Percentiles rank a stretch among this genome's conserved stretches.
These are phyloP conservation scores for Elsinoe batatas DNA, from an alignment of 2,329 filamentous ascomycete genomes.

Conservation along the genomic window DNA sequence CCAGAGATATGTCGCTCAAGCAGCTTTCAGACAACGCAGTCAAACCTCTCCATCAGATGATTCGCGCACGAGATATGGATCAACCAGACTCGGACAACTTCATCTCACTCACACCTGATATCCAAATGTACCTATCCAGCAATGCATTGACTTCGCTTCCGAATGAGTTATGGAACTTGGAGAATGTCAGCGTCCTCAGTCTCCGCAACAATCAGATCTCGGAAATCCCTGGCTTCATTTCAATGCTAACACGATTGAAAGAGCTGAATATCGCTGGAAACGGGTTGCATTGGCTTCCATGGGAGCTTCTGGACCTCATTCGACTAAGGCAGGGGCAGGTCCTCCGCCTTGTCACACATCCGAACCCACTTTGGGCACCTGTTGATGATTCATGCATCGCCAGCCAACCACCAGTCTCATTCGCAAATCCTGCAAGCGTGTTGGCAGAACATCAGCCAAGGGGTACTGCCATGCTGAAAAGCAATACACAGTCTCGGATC, in stretches of 20 bases:
- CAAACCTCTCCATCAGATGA: constrained; percentile 40
- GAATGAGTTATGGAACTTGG: constrained; percentile 50
- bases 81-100: constrained; percentile 41
- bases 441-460: neutral
- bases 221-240: constrained; percentile 52
- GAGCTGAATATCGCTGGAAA: constrained; percentile 60
- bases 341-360: constrained; percentile 46
- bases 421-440: neutral
- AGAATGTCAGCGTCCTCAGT: constrained; percentile 54
- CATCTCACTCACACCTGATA: constrained; percentile 46
- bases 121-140: constrained; percentile 52
- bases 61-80: constrained; percentile 23
- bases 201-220: constrained; percentile 54
- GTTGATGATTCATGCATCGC: neutral
- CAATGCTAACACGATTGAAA: constrained; percentile 47
- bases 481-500: neutral
- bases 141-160: constrained; percentile 52
- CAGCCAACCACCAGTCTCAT: neutral
- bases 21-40: constrained; percentile 49
- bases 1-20: constrained; percentile 36
- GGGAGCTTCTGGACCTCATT: constrained; percentile 52
- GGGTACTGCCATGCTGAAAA: neutral
- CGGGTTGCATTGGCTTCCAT: constrained; percentile 49
- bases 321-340: constrained; percentile 33
- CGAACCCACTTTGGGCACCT: constrained; percentile 50